Evolutionary conservation across 1,139 yeast genomes (phyloP), one percentile per base, ranked within the genome.

Genomic region (Saccharomycopsis crataegensis): DNA sequence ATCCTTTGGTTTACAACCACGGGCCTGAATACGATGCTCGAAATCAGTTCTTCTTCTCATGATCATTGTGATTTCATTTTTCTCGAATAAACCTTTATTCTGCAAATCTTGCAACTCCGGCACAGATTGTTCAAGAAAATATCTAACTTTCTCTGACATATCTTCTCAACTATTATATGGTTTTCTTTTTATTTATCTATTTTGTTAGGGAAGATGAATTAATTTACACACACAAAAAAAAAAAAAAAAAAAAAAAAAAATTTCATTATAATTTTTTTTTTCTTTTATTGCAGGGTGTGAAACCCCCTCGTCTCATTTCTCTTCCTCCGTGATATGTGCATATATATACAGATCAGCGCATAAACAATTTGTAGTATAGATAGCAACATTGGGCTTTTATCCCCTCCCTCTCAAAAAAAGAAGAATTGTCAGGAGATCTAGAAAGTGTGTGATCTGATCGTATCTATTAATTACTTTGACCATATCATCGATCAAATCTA

Each of bases 21-120:
- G 77, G 46, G 96, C 90, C 51, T 81, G 80, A 54, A 94, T 79
- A 58, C 96, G 73, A 67, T 93, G 96, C 69, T 94, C 99, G 63
- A 90, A 93, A 68, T 91, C 97, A 0, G 98, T 91, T 70, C 99
- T 79, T 66, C 90, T 81, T 70, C 93, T 83, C 91, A 93, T 89
- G 58, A 94, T 86, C 74, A 80, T 78, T 51, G 85, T 82, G 61
- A 90, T 82, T 68, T 94, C 99, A 63, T 79, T 78, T 63, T 84
- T 82, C 43, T 79, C 83, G 67, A 93, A 94, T 16, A 94, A 73
- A 1, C 91, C 93, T 65, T 88, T 86, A 58, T 78, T 79, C 59
- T 85, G 82, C 49, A 94, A 78, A 65, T 93, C 99, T 64, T 90
- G 93, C 57, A 94, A 77, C 70, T 94, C 99, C 0, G 96, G 96